Evolutionary conservation across 495 filamentous ascomycete species (phyloP), one percentile per base, ranked within the genome.

Genomic region (Rhypophila decipiens): DNA sequence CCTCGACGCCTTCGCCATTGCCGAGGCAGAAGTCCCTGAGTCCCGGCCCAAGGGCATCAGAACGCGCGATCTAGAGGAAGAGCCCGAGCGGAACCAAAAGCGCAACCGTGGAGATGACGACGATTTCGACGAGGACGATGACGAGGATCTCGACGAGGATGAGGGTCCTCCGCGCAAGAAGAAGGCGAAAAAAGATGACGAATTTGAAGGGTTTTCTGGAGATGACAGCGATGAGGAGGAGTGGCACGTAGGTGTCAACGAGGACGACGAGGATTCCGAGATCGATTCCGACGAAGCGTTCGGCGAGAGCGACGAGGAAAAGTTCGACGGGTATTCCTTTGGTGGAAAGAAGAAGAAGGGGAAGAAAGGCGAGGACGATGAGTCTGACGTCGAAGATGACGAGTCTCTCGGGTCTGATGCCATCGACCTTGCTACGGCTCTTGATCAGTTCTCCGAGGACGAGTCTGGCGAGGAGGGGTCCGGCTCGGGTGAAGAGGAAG

Each of bases 251-350:
- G 64, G 88, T 39, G 75, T 86, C 48, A 82, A 83, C 15, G 81
- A 76, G 40, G 86, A 74, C 47, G 85, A 88, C 47, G 79, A 93
- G 43, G 88, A 91, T 50, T 85, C 79, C 23, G 89, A 94, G 50
- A 69, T 97, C 40, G 89, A 97, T 61, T 89, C 84, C 52, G 91
- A 96, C 49, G 91, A 96, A 60, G 91, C 91, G 24, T 85, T 96
- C 73, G 91, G 90, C 8, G 84, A 84, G 48, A 90, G 87, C 53
- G 88, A 95, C 56, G 82, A 90, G 63, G 88, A 95, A 57, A 70
- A 72, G 51, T 93, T 93, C 55, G 84, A 86, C 34, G 82, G 79
- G 7, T 91, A 78, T 64, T 71, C 77, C 2, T 95, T 95, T 56
- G 69, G 80, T 2, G 85, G 83, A 35, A 80, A 66, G 46, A 75